Percentiles rank a stretch among this genome's conserved stretches.
Conservation (phyloP, 768 basidiomycete species). For the Naganishia onofrii region DNA sequence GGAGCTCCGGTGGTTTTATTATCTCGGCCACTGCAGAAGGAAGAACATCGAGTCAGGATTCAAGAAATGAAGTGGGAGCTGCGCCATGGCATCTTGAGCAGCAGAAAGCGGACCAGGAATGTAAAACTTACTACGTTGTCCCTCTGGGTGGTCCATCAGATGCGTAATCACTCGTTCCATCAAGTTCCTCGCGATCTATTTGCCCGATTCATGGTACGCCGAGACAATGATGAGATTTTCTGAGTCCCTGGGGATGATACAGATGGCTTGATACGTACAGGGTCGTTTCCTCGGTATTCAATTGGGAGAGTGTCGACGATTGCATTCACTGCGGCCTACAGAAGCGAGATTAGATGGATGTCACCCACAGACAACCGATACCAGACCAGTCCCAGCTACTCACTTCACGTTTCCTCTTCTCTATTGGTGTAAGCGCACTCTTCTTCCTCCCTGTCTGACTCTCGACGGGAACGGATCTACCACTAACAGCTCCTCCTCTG, state of each 20-base stretch:
- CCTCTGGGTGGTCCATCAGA: slow-evolving; percentile 66
- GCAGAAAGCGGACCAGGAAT: background rate
- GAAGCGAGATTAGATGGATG: slow-evolving; percentile 40
- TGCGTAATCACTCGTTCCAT: slow-evolving; percentile 78
- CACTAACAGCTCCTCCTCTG: slow-evolving; percentile 55
- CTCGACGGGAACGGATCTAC: slow-evolving; percentile 54
- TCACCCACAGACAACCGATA: background rate
- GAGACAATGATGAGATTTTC: background rate
- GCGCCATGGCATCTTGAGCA: no score
- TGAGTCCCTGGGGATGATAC: background rate
- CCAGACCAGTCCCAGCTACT: no score
- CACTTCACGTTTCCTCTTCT: slow-evolving; percentile 8
- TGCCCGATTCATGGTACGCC: background rate
- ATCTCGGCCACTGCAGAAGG: slow-evolving; percentile 65
- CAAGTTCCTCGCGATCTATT: slow-evolving; percentile 68
- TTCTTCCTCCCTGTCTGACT: slow-evolving; percentile 81
- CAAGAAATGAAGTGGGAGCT: background rate
- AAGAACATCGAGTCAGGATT: slow-evolving; percentile 30
- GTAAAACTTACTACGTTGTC: slow-evolving; percentile 62
- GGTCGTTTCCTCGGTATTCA: slow-evolving; percentile 85
- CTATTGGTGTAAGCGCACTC: slow-evolving; percentile 46
- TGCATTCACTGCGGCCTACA: slow-evolving; percentile 60
- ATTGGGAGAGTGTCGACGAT: slow-evolving; percentile 74
- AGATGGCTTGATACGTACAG: slow-evolving; percentile 58
- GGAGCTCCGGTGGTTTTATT: slow-evolving; percentile 74